Percentiles rank a stretch among this genome's conserved stretches.
Conservation (phyloP, 176 grass and related monocot species). For the Guadua angustifolia region DNA sequence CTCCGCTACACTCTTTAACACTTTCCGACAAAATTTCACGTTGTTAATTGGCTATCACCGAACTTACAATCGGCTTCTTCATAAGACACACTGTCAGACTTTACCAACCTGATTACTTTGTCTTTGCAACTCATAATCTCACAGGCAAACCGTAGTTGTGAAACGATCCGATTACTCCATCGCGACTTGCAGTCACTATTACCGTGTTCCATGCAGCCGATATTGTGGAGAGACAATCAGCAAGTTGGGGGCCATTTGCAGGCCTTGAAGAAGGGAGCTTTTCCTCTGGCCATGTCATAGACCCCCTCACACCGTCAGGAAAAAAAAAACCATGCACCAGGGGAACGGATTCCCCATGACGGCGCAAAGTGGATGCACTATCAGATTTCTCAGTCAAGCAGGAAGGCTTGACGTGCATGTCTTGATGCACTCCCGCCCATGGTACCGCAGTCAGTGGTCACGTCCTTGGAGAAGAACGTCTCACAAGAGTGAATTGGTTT, state of each 20-base stretch:
- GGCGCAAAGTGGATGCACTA: neutral
- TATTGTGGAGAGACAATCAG: constrained; percentile 29
- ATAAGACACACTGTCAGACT: neutral
- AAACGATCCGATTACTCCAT: constrained; percentile 79
- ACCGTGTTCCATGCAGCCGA: constrained; percentile 68
- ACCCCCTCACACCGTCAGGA: constrained; percentile 42
- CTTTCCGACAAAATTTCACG: constrained; percentile 13
- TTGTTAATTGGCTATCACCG: constrained; percentile 6
- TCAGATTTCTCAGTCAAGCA: constrained; percentile 31
- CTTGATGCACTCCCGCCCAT: constrained; percentile 58
- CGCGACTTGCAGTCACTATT: constrained; percentile 69
- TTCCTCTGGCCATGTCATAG: constrained; percentile 83
- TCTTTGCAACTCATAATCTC: constrained; percentile 42
- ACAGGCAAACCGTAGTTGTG: constrained; percentile 84
- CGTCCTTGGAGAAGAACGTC: constrained; percentile 68
- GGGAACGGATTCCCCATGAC: constrained; percentile 45
- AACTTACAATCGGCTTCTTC: neutral
- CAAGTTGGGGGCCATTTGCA: neutral
- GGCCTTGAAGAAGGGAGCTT: constrained; percentile 46
- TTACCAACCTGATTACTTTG: neutral
- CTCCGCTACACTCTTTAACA: constrained; percentile 24
- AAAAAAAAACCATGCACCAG: constrained; percentile 45
- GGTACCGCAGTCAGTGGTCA: constrained; percentile 57
- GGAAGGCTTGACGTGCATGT: constrained; percentile 5
- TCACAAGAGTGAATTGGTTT: constrained; percentile 62